A percentile compares a stretch with the other conserved stretches of the same genome.
Evolutionary conservation across 2,329 filamentous ascomycete species (phyloP).

Genomic region (Peltaster fructicola): DNA sequence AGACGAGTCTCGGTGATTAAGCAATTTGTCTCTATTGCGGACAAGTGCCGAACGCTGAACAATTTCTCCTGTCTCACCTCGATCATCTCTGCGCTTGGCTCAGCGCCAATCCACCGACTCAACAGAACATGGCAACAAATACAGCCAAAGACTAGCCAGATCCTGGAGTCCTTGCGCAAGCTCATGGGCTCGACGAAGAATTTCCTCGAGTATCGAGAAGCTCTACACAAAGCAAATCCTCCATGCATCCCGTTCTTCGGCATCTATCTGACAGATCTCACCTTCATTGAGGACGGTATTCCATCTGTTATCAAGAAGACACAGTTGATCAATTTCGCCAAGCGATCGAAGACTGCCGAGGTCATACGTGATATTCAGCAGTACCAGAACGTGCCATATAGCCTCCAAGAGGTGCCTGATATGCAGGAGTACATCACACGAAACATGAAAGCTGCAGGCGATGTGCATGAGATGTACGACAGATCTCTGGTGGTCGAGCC

Average conservation of each 20-base stretch:
- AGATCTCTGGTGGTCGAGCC: constrained; percentile 88
- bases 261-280: constrained; percentile 95
- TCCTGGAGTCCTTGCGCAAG: constrained; percentile 77
- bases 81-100: constrained; percentile 89
- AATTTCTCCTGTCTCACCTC: constrained; percentile 97
- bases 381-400: constrained; percentile 95
- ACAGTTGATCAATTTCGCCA: constrained; percentile 94
- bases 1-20: constrained; percentile 95
- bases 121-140: constrained; percentile 91
- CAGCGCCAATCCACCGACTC: constrained; percentile 83
- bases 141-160: constrained; percentile 61
- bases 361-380: constrained; percentile 98
- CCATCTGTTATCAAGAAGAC: constrained; percentile 92
- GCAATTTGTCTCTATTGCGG: constrained; percentile 89
- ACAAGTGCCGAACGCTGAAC: constrained; percentile 87
- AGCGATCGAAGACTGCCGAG: constrained; percentile 92
- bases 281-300: constrained; percentile 97
- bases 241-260: constrained; percentile 98
- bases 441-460: constrained; percentile 87
- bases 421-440: constrained; percentile 91
- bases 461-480: constrained; percentile 99
- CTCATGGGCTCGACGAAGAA: constrained; percentile 97
- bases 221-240: constrained; percentile 79
- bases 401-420: constrained; percentile 72
- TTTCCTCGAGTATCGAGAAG: constrained; percentile 90